phyloP scores from a whole-genome alignment of 2,329 filamentous ascomycete genomes.

The Tolypocladium nubicola region DNA sequence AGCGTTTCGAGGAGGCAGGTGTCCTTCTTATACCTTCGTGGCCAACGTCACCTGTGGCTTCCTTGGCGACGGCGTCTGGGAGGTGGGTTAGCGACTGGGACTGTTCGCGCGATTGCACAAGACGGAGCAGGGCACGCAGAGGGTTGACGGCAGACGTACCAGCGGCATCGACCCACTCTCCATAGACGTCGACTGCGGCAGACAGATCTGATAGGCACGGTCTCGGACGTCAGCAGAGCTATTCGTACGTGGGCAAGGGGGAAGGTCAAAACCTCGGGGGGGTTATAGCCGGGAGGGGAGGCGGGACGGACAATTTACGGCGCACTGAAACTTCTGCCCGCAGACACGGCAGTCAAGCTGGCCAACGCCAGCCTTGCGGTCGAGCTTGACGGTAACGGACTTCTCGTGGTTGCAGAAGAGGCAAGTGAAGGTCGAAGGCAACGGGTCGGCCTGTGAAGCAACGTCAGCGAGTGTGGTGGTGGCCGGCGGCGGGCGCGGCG shows the following conservation, averaged over 20 bases:
- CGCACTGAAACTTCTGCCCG: conserved; percentile 85
- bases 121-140: neutral
- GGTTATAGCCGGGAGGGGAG: neutral
- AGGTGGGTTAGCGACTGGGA: neutral
- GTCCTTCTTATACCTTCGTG: conserved; percentile 15
- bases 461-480: neutral
- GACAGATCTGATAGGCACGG: conserved; percentile 56
- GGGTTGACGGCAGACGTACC: conserved; percentile 25
- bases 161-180: conserved; percentile 91
- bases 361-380: conserved; percentile 85
- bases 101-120: neutral
- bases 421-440: conserved; percentile 83
- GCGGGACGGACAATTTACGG: conserved; percentile 67
- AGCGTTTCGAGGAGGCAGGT: conserved; percentile 7
- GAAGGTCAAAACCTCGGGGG: no score
- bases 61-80: conserved; percentile 40
- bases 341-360: conserved; percentile 85
- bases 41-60: conserved; percentile 19
- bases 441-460: conserved; percentile 48
- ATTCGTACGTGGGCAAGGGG: neutral
- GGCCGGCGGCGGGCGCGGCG: neutral
- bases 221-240: conserved; percentile 5
- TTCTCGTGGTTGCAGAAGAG: conserved; percentile 98
- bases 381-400: conserved; percentile 79
- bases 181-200: conserved; percentile 88